Conservation (phyloP, 2,329 filamentous ascomycete species). For the Atkinsonella hypoxylon region DNA sequence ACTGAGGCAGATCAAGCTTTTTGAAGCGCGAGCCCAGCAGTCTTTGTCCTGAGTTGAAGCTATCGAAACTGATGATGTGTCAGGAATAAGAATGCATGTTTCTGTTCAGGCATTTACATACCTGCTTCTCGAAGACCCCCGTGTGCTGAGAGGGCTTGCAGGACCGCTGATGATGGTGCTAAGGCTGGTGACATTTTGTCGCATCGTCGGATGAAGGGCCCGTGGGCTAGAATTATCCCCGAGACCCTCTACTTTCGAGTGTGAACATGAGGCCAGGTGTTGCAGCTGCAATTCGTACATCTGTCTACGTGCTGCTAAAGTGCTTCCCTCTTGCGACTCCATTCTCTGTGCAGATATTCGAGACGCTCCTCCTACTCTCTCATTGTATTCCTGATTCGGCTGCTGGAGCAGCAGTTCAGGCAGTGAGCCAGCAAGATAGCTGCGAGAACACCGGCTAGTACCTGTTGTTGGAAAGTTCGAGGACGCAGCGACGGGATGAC, state of each 20-base stretch:
- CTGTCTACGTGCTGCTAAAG: slow-evolving; percentile 1
- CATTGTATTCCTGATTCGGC: neutral
- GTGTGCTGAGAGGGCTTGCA: neutral
- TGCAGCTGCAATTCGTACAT: neutral
- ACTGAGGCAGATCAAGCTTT: neutral
- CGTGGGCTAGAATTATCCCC: neutral
- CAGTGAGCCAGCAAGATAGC: slow-evolving; percentile 4
- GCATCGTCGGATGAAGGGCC: too few species aligned
- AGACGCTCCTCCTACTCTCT: neutral
- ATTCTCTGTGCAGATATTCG: neutral
- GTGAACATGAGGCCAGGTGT: neutral
- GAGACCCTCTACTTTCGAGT: neutral
- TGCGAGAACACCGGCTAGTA: slow-evolving; percentile 1
- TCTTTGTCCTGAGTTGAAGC: neutral
- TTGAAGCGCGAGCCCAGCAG: neutral
- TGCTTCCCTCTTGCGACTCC: neutral
- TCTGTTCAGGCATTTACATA: neutral
- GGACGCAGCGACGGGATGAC: neutral
- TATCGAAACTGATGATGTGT: neutral
- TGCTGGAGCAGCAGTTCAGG: neutral
- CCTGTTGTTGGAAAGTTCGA: neutral
- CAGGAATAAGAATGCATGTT: neutral
- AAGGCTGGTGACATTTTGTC: neutral
- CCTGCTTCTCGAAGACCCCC: neutral
- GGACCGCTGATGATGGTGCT: neutral